phyloP scores from a whole-genome alignment of 2,329 filamentous ascomycete genomes.

The Arthrobotrys megalospora region DNA sequence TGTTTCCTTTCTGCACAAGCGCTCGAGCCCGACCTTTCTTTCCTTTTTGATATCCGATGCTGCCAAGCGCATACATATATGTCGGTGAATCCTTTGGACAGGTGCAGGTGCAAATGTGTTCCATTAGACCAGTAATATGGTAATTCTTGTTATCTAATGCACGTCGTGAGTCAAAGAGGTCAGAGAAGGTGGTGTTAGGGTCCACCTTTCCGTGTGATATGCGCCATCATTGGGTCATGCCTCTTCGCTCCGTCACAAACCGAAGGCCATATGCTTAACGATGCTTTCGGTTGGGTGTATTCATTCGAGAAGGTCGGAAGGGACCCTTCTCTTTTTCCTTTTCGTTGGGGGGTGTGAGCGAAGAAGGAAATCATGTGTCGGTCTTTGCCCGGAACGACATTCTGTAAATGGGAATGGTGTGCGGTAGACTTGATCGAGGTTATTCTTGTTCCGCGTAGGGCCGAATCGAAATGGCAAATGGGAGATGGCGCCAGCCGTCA shows the following conservation, averaged over 20 bases:
- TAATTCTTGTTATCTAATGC: conserved; percentile 59
- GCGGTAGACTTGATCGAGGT: conserved; percentile 26
- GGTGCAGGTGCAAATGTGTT: conserved; percentile 14
- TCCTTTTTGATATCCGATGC: conserved; percentile 9
- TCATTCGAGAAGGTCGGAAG: conserved; percentile 55
- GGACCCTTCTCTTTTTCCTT: conserved; percentile 15
- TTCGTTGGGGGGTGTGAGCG: conserved; percentile 2
- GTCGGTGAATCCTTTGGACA: conserved; percentile 55
- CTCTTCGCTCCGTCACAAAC: conserved; percentile 51
- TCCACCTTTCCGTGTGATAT: conserved; percentile 49
- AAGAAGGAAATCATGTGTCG: conserved; percentile 49
- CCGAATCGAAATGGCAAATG: conserved; percentile 53
- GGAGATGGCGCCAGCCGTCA: conserved; percentile 50
- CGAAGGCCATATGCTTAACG: conserved; percentile 36
- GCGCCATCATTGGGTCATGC: conserved; percentile 59
- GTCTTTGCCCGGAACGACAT: conserved; percentile 59
- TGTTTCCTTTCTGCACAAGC: conserved; percentile 25
- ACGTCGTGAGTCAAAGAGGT: conserved; percentile 58
- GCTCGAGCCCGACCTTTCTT: conserved; percentile 23
- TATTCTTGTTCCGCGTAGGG: conserved; percentile 40
- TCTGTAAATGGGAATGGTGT: conserved; percentile 53
- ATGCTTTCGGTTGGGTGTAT: conserved; percentile 52
- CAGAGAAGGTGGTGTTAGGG: conserved; percentile 34
- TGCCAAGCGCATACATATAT: conserved; percentile 4
- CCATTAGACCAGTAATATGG: conserved; percentile 50